Percentiles rank a stretch among this genome's conserved stretches.
phyloP scores from a whole-genome alignment of 805 yeast species.

The Jamesozyma rosinii region DNA sequence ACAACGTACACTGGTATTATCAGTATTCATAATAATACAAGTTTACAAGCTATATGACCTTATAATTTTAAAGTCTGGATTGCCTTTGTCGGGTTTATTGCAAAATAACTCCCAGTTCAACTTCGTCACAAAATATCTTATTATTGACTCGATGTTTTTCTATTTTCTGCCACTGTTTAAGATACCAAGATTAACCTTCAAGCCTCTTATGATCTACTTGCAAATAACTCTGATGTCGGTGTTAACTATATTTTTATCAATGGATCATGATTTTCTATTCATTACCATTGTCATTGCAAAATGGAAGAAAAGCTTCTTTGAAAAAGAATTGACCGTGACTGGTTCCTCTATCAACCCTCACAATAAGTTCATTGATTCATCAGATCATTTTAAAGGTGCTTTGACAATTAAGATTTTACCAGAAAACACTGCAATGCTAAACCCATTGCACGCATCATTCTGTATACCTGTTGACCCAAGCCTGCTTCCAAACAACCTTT shows the following conservation, averaged over 20 bases:
- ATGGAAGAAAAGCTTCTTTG: slow-evolving; percentile 35
- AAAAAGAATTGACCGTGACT: slow-evolving; percentile 43
- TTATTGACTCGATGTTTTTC: slow-evolving; percentile 63
- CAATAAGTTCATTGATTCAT: slow-evolving; percentile 18
- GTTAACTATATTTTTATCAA: slow-evolving; percentile 46
- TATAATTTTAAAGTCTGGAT: slow-evolving; percentile 44
- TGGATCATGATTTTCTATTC: slow-evolving; percentile 43
- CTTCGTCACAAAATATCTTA: slow-evolving; percentile 60
- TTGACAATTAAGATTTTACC: slow-evolving; percentile 83
- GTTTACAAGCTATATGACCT: slow-evolving; percentile 77
- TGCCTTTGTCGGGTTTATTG: slow-evolving; percentile 26
- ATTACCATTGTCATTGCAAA: slow-evolving; percentile 29
- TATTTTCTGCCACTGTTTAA: slow-evolving; percentile 65
- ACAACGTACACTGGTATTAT: slow-evolving; percentile 61
- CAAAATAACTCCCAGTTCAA: slow-evolving; percentile 42
- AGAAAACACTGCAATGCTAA: slow-evolving; percentile 76
- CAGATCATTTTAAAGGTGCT: slow-evolving; percentile 68
- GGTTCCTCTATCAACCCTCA: slow-evolving; percentile 36
- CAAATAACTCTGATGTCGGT: slow-evolving; percentile 40
- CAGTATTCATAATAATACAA: slow-evolving; percentile 66
- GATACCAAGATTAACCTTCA: slow-evolving; percentile 65
- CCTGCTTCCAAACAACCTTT: slow-evolving; percentile 10
- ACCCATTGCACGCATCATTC: slow-evolving; percentile 58
- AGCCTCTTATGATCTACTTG: slow-evolving; percentile 43
- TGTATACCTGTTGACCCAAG: slow-evolving; percentile 43